Conservation (phyloP, 805 yeast species). For the Spathaspora boniae region DNA sequence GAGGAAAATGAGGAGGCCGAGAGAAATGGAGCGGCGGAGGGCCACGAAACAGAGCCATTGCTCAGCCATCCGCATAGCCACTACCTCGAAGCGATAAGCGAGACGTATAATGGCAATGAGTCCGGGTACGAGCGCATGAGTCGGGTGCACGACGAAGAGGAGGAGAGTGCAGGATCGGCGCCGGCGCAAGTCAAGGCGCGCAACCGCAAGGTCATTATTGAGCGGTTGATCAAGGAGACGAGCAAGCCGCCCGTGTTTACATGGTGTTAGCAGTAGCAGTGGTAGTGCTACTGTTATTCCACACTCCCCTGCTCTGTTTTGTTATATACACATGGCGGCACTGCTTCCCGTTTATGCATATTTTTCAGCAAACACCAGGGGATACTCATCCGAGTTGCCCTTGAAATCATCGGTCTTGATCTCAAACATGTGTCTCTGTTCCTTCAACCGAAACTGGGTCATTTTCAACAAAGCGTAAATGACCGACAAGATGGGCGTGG, state of each 20-base stretch:
- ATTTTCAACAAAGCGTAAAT: constrained; percentile 59
- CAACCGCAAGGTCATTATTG: constrained; percentile 47
- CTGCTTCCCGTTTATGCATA: constrained; percentile 1
- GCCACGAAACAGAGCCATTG: too few relatives aligned
- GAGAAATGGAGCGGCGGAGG: neutral
- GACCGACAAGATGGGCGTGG: constrained; percentile 56
- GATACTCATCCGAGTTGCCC: constrained; percentile 10
- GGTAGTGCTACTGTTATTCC: too few relatives aligned
- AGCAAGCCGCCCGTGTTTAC: constrained; percentile 63
- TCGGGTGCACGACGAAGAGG: constrained; percentile 17
- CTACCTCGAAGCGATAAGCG: constrained; percentile 6
- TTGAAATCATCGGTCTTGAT: constrained; percentile 10
- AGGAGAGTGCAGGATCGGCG: neutral
- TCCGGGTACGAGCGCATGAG: constrained; percentile 11
- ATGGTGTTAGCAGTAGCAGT: constrained; percentile 54
- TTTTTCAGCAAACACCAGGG: constrained; percentile 9
- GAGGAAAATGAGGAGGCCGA: neutral
- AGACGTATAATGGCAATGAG: constrained; percentile 6
- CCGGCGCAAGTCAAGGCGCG: constrained; percentile 1
- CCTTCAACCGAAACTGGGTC: constrained; percentile 61
- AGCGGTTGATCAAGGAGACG: constrained; percentile 52
- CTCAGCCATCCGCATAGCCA: neutral
- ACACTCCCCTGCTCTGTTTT: neutral
- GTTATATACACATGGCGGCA: neutral
- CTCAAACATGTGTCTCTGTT: constrained; percentile 40